phyloP scores from a whole-genome alignment of 257 asterid species.

The Solanum etuberosum region DNA sequence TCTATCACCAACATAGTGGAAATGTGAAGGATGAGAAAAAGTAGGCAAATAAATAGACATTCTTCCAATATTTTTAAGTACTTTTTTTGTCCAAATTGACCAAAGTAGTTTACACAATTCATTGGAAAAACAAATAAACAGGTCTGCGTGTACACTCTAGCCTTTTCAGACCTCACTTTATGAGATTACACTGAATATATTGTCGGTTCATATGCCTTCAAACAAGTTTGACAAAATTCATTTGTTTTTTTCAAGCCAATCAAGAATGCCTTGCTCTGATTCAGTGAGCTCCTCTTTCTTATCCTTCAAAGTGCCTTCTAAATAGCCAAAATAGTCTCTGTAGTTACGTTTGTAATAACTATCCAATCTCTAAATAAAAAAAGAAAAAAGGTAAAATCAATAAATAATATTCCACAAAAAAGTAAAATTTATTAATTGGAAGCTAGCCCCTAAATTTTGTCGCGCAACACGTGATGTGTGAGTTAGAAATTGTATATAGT shows the following conservation, averaged over 20 bases:
- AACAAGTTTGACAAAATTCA: background rate
- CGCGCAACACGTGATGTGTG: background rate
- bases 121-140: no score
- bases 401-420: background rate
- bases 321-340: slow-evolving; percentile 58
- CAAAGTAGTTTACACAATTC: background rate
- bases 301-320: slow-evolving; percentile 68
- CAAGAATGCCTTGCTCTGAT: slow-evolving; percentile 65
- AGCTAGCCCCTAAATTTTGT: background rate
- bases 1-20: background rate
- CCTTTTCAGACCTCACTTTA: background rate
- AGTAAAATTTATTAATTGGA: background rate
- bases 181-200: background rate
- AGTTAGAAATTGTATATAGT: background rate
- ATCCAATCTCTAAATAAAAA: slow-evolving; percentile 46
- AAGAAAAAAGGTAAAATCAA: background rate
- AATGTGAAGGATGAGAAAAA: background rate
- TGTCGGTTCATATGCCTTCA: background rate
- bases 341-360: slow-evolving; percentile 71
- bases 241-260: slow-evolving; percentile 63
- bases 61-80: background rate
- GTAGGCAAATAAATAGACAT: background rate
- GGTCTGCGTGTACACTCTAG: background rate
- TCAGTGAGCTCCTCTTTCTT: slow-evolving; percentile 47
- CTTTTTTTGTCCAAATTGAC: background rate